Percentiles rank a stretch among this genome's conserved stretches.
Conservation (phyloP, 192 early-diverging fungal genomes). For the Dimargaris xerosporica region DNA sequence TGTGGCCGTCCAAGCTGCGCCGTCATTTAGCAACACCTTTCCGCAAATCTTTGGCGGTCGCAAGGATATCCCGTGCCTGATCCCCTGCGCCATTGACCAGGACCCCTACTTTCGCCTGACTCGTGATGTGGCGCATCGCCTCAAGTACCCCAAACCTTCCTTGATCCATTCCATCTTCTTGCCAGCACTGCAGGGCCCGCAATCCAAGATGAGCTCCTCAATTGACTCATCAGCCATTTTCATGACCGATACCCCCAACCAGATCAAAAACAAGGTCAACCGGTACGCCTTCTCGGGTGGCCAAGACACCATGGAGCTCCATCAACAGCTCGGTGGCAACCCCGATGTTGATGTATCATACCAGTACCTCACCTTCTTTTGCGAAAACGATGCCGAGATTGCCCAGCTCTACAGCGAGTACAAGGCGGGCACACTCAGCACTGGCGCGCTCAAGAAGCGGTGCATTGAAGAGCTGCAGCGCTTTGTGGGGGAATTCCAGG, state of each 20-base stretch:
- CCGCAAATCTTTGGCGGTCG: conserved; percentile 87
- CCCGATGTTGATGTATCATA: conserved; percentile 91
- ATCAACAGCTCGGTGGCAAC: conserved; percentile 67
- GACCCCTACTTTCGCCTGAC: conserved; percentile 98
- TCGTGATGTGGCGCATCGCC: conserved; percentile 74
- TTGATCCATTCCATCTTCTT: conserved; percentile 92
- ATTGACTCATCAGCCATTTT: conserved; percentile 79
- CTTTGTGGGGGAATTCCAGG: conserved; percentile 67
- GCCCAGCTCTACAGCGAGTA: conserved; percentile 50
- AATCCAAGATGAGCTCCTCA: conserved; percentile 92
- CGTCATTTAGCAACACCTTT: conserved; percentile 89
- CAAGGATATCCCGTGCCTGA: conserved; percentile 85
- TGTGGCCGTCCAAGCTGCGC: conserved; percentile 83
- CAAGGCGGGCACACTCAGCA: conserved; percentile 65
- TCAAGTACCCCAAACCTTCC: conserved; percentile 93
- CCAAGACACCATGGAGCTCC: conserved; percentile 69
- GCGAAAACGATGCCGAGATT: conserved; percentile 88
- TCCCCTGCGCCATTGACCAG: conserved; percentile 97
- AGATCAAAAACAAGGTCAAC: conserved; percentile 99
- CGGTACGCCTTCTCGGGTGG: conserved; percentile 89
- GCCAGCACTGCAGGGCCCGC: conserved; percentile 78
- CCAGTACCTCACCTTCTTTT: conserved; percentile 87
- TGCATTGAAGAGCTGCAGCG: conserved; percentile 74
- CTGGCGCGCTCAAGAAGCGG: conserved; percentile 75
- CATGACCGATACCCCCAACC: conserved; percentile 72